Conservation (phyloP, 495 filamentous ascomycete genomes). For the Hypoxylon trugodes region DNA sequence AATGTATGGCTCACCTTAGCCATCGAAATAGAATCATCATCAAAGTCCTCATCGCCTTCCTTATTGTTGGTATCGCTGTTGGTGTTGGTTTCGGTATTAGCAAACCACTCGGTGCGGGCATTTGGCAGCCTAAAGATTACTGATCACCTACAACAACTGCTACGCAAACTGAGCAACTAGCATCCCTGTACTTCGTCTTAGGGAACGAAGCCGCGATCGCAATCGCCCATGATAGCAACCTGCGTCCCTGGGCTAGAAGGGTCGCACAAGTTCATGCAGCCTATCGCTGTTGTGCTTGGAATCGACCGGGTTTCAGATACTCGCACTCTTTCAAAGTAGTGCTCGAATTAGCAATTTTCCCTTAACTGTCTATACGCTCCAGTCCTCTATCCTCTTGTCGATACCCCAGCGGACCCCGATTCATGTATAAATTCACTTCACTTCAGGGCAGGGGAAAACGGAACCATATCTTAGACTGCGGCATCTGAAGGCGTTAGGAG, state of each 20-base stretch:
- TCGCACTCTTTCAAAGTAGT: constrained; percentile 1
- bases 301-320: neutral
- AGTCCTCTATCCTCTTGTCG: constrained; percentile 25
- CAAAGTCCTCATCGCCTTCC: constrained; percentile 52
- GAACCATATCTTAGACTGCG: constrained; percentile 24
- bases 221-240: neutral
- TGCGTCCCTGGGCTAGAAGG: too few relatives aligned
- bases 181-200: too few relatives aligned
- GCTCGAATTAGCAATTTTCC: neutral
- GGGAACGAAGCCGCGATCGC: neutral
- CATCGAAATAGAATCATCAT: constrained; percentile 56
- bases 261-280: too few relatives aligned
- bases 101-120: constrained; percentile 57
- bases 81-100: constrained; percentile 59
- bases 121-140: constrained; percentile 48
- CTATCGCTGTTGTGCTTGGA: neutral
- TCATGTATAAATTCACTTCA: constrained; percentile 31
- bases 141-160: neutral
- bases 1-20: constrained; percentile 54
- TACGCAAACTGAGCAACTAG: too few relatives aligned
- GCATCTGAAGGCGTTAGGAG: constrained; percentile 33
- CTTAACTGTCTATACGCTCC: constrained; percentile 33
- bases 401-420: constrained; percentile 34
- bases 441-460: constrained; percentile 18
- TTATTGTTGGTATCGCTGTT: constrained; percentile 57